Percentiles rank a stretch among this genome's conserved stretches.
Conservation (phyloP, 805 yeast species). For the Ogataea haglerorum region DNA sequence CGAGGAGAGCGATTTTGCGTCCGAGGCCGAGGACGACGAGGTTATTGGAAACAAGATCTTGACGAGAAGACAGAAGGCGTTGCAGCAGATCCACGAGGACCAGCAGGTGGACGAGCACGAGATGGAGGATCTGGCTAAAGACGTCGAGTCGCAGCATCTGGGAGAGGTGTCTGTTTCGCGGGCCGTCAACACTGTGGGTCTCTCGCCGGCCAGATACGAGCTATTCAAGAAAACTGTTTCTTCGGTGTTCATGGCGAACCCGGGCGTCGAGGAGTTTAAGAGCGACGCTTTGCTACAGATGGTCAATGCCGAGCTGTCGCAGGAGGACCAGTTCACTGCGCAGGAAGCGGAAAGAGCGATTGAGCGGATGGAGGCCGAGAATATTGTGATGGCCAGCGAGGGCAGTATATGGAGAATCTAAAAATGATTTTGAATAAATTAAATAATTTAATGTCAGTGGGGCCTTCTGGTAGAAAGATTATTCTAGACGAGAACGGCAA, state of each 20-base stretch:
- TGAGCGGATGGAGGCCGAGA: conserved; percentile 39
- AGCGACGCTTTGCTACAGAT: conserved; percentile 21
- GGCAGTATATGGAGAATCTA: conserved; percentile 46
- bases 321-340: conserved; percentile 45
- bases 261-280: conserved; percentile 37
- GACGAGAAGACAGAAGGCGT: conserved; percentile 22
- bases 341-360: conserved; percentile 45
- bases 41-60: conserved; percentile 15
- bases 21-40: conserved; percentile 11
- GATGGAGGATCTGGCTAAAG: conserved; percentile 17
- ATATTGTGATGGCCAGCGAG: conserved; percentile 47
- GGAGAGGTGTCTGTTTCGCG: conserved; percentile 3
- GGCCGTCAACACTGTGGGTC: conserved; percentile 17
- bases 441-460: not conserved
- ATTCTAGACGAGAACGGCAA: conserved; percentile 86
- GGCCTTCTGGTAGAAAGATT: conserved; percentile 54
- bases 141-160: conserved; percentile 23
- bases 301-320: conserved; percentile 31
- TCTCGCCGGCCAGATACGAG: conserved; percentile 50
- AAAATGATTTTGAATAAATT: not conserved
- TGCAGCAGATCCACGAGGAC: conserved; percentile 28
- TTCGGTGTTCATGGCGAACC: conserved; percentile 36
- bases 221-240: conserved; percentile 46
- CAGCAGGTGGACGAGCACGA: conserved; percentile 19
- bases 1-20: conserved; percentile 17